These are phyloP conservation scores for Thielaviopsis euricoi DNA, from an alignment of 2,329 filamentous ascomycete genomes.

Conservation along the genomic window DNA sequence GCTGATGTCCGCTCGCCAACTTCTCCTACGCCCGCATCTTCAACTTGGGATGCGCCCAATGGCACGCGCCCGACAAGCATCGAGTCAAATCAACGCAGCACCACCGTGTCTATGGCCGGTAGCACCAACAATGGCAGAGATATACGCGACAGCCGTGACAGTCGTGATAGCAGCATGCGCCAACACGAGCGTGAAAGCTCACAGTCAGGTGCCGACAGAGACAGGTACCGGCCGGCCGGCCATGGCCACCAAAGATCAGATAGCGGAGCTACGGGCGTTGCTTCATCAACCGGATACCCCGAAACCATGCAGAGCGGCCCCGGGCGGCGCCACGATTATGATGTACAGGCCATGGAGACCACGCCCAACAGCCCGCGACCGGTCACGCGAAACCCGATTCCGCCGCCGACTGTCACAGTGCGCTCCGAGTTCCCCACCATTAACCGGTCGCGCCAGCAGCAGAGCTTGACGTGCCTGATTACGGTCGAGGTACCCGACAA, in stretches of 20 bases:
- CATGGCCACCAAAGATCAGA: slow-evolving; percentile 52
- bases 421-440: slow-evolving; percentile 94
- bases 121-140: slow-evolving; percentile 18
- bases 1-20: slow-evolving; percentile 41
- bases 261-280: slow-evolving; percentile 56
- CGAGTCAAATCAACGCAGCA: slow-evolving; percentile 23
- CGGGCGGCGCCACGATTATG: slow-evolving; percentile 75
- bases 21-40: slow-evolving; percentile 42
- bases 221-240: slow-evolving; percentile 29
- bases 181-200: slow-evolving; percentile 29
- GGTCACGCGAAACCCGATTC: slow-evolving; percentile 70
- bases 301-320: slow-evolving; percentile 56
- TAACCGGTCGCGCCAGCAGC: slow-evolving; percentile 79
- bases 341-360: slow-evolving; percentile 90
- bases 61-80: slow-evolving; percentile 37
- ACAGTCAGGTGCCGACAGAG: slow-evolving; percentile 26
- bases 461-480: slow-evolving; percentile 83
- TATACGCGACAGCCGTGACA: slow-evolving; percentile 5
- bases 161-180: not conserved
- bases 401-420: slow-evolving; percentile 78
- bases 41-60: slow-evolving; percentile 46
- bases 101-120: slow-evolving; percentile 20
- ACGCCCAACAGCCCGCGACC: slow-evolving; percentile 57
- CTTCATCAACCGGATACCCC: slow-evolving; percentile 65
- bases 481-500: slow-evolving; percentile 87